Evolutionary conservation across 495 filamentous ascomycete species (phyloP).

Genomic region (Penicillium coffeae): DNA sequence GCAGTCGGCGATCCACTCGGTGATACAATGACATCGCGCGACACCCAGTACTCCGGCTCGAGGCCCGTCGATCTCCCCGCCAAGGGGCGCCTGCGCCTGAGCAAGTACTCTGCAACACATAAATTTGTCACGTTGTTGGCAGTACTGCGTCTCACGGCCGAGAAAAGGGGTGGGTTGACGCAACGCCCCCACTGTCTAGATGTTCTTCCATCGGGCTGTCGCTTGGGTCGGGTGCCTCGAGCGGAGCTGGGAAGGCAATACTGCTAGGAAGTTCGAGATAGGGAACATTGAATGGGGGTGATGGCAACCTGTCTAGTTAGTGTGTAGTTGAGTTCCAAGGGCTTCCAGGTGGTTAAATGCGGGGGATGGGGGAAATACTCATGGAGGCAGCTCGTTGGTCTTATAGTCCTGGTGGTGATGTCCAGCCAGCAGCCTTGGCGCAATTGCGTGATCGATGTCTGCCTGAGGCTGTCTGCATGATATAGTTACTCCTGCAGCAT

Average conservation of each 20-base stretch:
- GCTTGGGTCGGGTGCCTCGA: constrained; percentile 17
- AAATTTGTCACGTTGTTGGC: too few species aligned
- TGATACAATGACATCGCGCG: background rate
- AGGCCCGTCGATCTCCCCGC: too few species aligned
- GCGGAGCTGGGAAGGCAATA: too few species aligned
- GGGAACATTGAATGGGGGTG: too few species aligned
- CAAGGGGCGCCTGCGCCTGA: too few species aligned
- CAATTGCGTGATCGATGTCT: constrained; percentile 36
- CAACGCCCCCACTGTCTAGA: constrained; percentile 12
- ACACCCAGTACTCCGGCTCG: background rate
- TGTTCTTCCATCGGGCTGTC: constrained; percentile 22
- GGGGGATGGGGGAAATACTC: constrained; percentile 10
- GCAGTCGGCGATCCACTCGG: constrained; percentile 2
- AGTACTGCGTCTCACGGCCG: too few species aligned
- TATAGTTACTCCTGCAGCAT: too few species aligned
- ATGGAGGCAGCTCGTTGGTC: constrained; percentile 14
- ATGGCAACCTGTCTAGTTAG: background rate
- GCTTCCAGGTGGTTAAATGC: too few species aligned
- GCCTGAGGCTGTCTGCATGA: constrained; percentile 7
- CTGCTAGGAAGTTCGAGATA: too few species aligned
- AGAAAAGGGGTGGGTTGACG: constrained; percentile 1
- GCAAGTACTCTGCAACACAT: too few species aligned
- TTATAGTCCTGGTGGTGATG: constrained; percentile 28
- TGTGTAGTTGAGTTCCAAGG: too few species aligned
- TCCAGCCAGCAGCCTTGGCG: constrained; percentile 33